Percentiles rank a stretch among this genome's conserved stretches.
Evolutionary conservation across 192 early-diverging fungal genomes (phyloP).

Genomic region (Gonapodya sp.): DNA sequence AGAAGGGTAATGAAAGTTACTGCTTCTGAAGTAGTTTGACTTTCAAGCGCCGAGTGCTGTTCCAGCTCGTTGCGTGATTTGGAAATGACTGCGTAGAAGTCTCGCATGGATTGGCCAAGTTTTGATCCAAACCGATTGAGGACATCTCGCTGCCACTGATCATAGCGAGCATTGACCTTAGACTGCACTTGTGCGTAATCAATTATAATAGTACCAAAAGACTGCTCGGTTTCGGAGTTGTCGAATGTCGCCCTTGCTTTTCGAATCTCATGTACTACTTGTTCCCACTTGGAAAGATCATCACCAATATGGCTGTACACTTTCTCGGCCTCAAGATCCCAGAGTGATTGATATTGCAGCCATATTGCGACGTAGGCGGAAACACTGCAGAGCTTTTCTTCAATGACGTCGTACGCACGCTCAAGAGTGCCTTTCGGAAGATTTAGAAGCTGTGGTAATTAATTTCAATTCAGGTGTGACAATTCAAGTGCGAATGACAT

Average conservation of each 20-base stretch:
- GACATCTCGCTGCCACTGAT: constrained; percentile 94
- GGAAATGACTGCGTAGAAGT: constrained; percentile 63
- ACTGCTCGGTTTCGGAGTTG: constrained; percentile 80
- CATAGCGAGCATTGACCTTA: constrained; percentile 97
- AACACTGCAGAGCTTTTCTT: constrained; percentile 65
- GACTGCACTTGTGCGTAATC: constrained; percentile 98
- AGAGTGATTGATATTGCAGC: constrained; percentile 96
- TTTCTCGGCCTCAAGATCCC: constrained; percentile 87
- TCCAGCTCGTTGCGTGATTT: constrained; percentile 79
- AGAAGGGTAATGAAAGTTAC: constrained; percentile 92
- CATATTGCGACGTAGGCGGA: constrained; percentile 82
- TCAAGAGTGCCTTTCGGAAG: constrained; percentile 57
- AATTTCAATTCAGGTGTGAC: background rate
- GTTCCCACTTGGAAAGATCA: constrained; percentile 84
- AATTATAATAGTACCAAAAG: constrained; percentile 76
- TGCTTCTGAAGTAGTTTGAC: constrained; percentile 76
- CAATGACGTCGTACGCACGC: constrained; percentile 75
- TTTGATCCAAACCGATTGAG: constrained; percentile 80
- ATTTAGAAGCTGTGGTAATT: constrained; percentile 38
- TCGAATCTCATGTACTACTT: constrained; percentile 88
- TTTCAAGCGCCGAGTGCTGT: constrained; percentile 65
- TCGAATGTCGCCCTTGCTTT: constrained; percentile 91
- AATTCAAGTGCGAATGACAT: background rate
- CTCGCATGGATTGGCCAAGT: constrained; percentile 69
- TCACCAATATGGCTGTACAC: constrained; percentile 77